phyloP scores from a whole-genome alignment of 495 filamentous ascomycete genomes.

The Penicillium roqueforti region DNA sequence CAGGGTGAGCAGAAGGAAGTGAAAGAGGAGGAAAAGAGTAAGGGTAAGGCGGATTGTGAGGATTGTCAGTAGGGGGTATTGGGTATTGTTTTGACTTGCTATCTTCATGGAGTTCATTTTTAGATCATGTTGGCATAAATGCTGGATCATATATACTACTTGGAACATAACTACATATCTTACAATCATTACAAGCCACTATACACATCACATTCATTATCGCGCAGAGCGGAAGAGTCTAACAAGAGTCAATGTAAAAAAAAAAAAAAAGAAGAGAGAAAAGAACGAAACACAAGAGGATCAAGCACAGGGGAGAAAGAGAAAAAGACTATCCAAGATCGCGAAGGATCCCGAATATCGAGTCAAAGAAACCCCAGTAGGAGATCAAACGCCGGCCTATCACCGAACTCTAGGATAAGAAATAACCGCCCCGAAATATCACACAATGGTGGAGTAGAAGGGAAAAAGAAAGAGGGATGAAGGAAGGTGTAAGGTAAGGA shows the following conservation, averaged over 20 bases:
- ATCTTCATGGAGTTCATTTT: background rate
- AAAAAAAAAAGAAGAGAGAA: background rate
- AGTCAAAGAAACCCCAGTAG: slow-evolving; percentile 1
- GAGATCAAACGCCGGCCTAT: slow-evolving; percentile 19
- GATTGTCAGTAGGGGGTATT: slow-evolving; percentile 38
- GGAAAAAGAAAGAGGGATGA: slow-evolving; percentile 7
- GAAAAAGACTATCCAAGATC: background rate
- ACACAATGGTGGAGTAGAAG: background rate
- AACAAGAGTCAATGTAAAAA: background rate
- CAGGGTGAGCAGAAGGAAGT: slow-evolving; percentile 7
- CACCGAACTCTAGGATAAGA: slow-evolving; percentile 15
- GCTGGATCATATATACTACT: background rate
- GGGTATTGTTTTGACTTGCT: background rate
- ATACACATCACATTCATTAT: slow-evolving; percentile 19
- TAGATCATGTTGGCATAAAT: background rate
- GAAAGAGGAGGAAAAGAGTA: slow-evolving; percentile 4
- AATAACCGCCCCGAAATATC: slow-evolving; percentile 10
- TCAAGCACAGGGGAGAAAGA: background rate
- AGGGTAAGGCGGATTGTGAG: slow-evolving; percentile 36
- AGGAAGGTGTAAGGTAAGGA: slow-evolving; percentile 1
- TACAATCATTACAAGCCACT: background rate
- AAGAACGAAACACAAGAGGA: background rate
- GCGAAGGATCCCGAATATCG: background rate
- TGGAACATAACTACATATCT: background rate
- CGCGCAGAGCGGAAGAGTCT: slow-evolving; percentile 12